Percentiles rank a stretch among this genome's conserved stretches.
Evolutionary conservation across 257 asterid species (phyloP).

Genomic region (Primulina huaijiensis): DNA sequence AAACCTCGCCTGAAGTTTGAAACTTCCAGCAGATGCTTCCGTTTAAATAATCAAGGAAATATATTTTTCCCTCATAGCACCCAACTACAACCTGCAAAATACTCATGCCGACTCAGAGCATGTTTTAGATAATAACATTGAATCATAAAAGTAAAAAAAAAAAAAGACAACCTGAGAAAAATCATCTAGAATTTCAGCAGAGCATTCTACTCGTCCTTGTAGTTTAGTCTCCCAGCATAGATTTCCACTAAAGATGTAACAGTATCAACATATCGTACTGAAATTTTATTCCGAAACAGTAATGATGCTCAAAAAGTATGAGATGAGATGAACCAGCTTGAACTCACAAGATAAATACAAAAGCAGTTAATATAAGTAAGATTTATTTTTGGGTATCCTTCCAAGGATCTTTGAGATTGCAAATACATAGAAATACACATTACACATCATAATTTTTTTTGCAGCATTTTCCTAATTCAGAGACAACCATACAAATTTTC

Average conservation of each 20-base stretch:
- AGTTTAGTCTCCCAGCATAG: slow-evolving; percentile 72
- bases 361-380: slow-evolving; percentile 1
- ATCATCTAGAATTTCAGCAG: slow-evolving; percentile 78
- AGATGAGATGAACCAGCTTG: no score
- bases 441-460: no score
- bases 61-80: slow-evolving; percentile 74
- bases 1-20: slow-evolving; percentile 81
- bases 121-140: slow-evolving; percentile 7
- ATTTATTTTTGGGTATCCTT: no score
- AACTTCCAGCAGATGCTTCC: slow-evolving; percentile 77
- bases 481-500: no score
- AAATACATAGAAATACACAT: no score
- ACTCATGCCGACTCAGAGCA: slow-evolving; percentile 22
- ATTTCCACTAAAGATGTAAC: slow-evolving; percentile 52
- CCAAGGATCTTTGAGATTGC: no score
- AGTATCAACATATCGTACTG: slow-evolving; percentile 5
- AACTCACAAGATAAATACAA: no score
- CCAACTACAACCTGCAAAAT: slow-evolving; percentile 76
- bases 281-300: slow-evolving; percentile 8
- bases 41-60: slow-evolving; percentile 61
- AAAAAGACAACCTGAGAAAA: slow-evolving; percentile 61
- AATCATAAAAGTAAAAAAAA: slow-evolving; percentile 12
- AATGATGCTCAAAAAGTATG: slow-evolving; percentile 17
- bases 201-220: slow-evolving; percentile 81
- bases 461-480: background rate